These are phyloP conservation scores for Camelina laxa DNA, from an alignment of 345 rosid species.

Conservation along the genomic window DNA sequence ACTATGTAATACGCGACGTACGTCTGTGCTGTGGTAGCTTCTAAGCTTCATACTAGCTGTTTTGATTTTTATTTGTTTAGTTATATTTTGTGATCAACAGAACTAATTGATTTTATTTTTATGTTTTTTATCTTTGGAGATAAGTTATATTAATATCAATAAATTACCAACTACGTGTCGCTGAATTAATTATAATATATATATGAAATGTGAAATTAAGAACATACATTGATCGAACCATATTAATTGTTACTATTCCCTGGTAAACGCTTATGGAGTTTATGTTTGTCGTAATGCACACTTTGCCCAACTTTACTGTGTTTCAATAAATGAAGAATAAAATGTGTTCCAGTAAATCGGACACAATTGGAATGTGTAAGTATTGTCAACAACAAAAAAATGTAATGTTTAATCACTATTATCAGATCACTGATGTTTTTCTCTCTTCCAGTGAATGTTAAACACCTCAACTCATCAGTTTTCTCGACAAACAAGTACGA, in stretches of 20 bases:
- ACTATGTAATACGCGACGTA: no score
- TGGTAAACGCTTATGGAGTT: conserved; percentile 26
- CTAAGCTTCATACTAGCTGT: background rate
- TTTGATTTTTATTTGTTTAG: no score
- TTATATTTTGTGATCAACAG: no score
- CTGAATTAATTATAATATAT: background rate
- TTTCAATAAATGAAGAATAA: background rate
- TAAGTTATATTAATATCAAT: conserved; percentile 3
- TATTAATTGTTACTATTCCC: conserved; percentile 2
- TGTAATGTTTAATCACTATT: background rate
- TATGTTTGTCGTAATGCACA: conserved; percentile 26
- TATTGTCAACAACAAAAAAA: background rate
- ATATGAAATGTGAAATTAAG: background rate
- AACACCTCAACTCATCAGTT: no score
- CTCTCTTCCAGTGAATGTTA: background rate
- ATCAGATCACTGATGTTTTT: background rate
- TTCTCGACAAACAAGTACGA: no score
- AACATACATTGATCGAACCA: conserved; percentile 1
- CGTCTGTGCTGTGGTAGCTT: no score
- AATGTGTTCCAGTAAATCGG: background rate
- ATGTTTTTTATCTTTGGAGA: background rate
- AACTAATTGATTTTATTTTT: background rate
- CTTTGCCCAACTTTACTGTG: background rate
- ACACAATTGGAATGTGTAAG: background rate
- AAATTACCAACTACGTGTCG: background rate